A percentile compares a stretch with the other conserved stretches of the same genome.
Evolutionary conservation across 73 alveolate species (phyloP).

Genomic region (Symbiodinium natans): DNA sequence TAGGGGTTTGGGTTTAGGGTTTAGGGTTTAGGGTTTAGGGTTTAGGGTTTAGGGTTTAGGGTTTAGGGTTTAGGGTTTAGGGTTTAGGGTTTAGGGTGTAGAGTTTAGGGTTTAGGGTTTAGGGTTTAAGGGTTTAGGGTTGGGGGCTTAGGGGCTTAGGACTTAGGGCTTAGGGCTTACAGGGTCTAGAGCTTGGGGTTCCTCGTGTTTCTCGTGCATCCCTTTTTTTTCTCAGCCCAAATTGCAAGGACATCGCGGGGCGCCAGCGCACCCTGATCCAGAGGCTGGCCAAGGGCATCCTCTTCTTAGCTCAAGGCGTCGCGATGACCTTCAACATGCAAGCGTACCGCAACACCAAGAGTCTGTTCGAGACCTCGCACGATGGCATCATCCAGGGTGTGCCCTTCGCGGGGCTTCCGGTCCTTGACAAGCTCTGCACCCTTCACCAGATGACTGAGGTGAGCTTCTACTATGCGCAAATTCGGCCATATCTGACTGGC

Average conservation of each 20-base stretch:
- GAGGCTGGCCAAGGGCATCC: conserved; percentile 31
- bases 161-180: too few relatives aligned
- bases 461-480: conserved; percentile 34
- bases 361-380: conserved; percentile 40
- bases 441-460: conserved; percentile 70
- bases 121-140: too few relatives aligned
- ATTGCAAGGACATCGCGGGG: conserved; percentile 55
- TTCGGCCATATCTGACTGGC: conserved; percentile 23
- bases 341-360: conserved; percentile 24
- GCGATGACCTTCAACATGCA: conserved; percentile 30
- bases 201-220: too few relatives aligned
- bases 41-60: too few relatives aligned
- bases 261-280: conserved; percentile 45
- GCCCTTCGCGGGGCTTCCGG: conserved; percentile 58
- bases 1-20: too few relatives aligned
- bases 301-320: conserved; percentile 31
- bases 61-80: too few relatives aligned
- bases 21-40: too few relatives aligned
- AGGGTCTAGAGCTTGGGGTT: too few relatives aligned
- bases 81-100: too few relatives aligned
- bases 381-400: conserved; percentile 43
- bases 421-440: neutral
- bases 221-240: too few relatives aligned
- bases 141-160: too few relatives aligned
- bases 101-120: too few relatives aligned